Percentiles rank a stretch among this genome's conserved stretches.
Evolutionary conservation across 331 rosid genomes (phyloP).

Genomic region (Rhamnella rubrinervis): DNA sequence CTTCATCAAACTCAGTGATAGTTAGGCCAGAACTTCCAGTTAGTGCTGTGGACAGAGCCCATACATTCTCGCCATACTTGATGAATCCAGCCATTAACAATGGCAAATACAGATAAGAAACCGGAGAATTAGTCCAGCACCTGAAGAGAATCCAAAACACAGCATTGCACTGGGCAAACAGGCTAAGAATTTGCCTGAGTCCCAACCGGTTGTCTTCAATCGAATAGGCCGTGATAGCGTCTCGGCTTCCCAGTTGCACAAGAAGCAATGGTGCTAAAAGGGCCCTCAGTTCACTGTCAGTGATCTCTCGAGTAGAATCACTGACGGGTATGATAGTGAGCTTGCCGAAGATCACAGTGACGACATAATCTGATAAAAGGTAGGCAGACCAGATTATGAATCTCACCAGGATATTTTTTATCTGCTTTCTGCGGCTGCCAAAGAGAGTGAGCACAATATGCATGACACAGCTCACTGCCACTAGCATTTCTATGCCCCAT

Average conservation of each 20-base stretch:
- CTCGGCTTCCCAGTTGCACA: constrained; percentile 65
- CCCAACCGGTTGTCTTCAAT: constrained; percentile 63
- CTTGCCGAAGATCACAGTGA: constrained; percentile 55
- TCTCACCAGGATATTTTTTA: constrained; percentile 46
- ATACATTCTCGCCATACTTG: constrained; percentile 58
- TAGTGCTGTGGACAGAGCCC: constrained; percentile 65
- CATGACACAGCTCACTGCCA: constrained; percentile 42
- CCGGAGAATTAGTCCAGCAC: constrained; percentile 49
- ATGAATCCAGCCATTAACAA: constrained; percentile 46
- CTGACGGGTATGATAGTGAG: constrained; percentile 47
- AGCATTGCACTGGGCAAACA: constrained; percentile 49
- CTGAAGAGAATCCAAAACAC: constrained; percentile 50
- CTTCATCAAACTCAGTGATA: constrained; percentile 39
- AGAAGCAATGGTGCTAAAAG: constrained; percentile 60
- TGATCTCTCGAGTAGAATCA: constrained; percentile 26
- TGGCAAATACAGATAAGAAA: constrained; percentile 57
- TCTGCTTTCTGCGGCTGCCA: constrained; percentile 58
- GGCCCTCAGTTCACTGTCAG: constrained; percentile 41
- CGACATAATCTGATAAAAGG: constrained; percentile 43
- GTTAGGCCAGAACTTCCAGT: constrained; percentile 44
- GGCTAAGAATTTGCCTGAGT: constrained; percentile 43
- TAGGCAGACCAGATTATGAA: constrained; percentile 57
- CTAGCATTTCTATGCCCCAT: constrained; percentile 55
- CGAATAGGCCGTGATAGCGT: constrained; percentile 67
- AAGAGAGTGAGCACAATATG: constrained; percentile 52